phyloP scores from a whole-genome alignment of 2,329 filamentous ascomycete species.

The Ophiocordyceps australis region DNA sequence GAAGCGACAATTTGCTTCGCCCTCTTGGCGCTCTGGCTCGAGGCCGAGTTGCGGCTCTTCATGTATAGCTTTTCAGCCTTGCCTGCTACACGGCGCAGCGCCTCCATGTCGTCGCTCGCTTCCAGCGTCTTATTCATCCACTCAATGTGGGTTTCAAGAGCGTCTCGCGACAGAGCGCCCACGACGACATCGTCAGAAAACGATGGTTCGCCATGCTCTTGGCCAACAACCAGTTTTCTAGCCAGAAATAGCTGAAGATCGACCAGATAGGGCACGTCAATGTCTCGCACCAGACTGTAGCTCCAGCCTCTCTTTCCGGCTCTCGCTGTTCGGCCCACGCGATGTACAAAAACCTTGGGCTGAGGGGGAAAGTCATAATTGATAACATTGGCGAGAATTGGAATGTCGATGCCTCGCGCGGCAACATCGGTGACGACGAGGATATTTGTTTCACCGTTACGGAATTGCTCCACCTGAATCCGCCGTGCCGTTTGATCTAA shows the following conservation, averaged over 20 bases:
- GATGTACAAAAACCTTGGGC: slow-evolving; percentile 90
- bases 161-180: slow-evolving; percentile 54
- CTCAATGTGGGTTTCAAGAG: slow-evolving; percentile 60
- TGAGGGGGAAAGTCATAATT: slow-evolving; percentile 98
- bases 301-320: slow-evolving; percentile 87
- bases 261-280: slow-evolving; percentile 79
- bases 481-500: slow-evolving; percentile 87
- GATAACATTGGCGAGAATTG: slow-evolving; percentile 87
- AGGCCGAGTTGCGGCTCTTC: slow-evolving; percentile 77
- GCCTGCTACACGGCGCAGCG: slow-evolving; percentile 52
- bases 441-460: slow-evolving; percentile 69
- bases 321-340: slow-evolving; percentile 88
- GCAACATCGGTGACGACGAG: slow-evolving; percentile 94
- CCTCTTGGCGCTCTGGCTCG: slow-evolving; percentile 75
- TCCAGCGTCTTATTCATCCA: slow-evolving; percentile 64
- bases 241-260: slow-evolving; percentile 90
- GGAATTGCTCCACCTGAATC: slow-evolving; percentile 81
- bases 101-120: slow-evolving; percentile 55
- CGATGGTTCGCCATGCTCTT: slow-evolving; percentile 41
- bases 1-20: slow-evolving; percentile 59
- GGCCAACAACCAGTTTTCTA: slow-evolving; percentile 63
- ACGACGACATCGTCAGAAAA: slow-evolving; percentile 74
- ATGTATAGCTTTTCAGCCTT: slow-evolving; percentile 92
- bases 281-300: slow-evolving; percentile 78
- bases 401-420: slow-evolving; percentile 94